These are phyloP conservation scores for Diversispora eburnea DNA, from an alignment of 192 early-diverging fungal genomes.

Conservation along the genomic window DNA sequence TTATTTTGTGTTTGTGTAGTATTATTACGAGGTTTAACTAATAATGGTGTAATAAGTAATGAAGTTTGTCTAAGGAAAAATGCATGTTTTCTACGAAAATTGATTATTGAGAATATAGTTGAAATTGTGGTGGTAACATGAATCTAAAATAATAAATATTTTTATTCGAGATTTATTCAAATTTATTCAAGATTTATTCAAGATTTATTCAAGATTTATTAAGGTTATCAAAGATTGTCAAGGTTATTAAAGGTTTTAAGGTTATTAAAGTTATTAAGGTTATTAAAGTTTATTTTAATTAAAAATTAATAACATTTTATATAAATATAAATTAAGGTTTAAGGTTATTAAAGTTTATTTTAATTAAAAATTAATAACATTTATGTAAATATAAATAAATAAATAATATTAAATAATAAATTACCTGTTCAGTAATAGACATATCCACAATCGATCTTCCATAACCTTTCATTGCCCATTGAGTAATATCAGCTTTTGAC, in stretches of 20 bases:
- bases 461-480: conserved; percentile 63
- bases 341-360: no score
- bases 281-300: no score
- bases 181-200: no score
- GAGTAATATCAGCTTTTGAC: conserved; percentile 50
- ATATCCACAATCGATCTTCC: conserved; percentile 52
- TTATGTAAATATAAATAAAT: neutral
- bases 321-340: no score
- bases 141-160: conserved; percentile 32
- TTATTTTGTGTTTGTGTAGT: conserved; percentile 30
- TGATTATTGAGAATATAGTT: conserved; percentile 55
- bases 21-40: conserved; percentile 39
- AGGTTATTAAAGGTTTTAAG: no score
- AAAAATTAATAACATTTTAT: no score
- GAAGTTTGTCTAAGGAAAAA: conserved; percentile 66
- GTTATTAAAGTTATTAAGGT: no score
- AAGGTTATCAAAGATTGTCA: no score
- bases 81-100: conserved; percentile 61
- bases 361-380: no score
- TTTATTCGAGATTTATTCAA: no score
- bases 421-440: conserved; percentile 55
- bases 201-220: no score
- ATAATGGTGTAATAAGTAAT: conserved; percentile 41
- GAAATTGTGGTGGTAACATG: conserved; percentile 53
- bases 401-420: neutral